Evolutionary conservation across 768 basidiomycete genomes (phyloP).

Genomic region (Lactarius deliciosus): DNA sequence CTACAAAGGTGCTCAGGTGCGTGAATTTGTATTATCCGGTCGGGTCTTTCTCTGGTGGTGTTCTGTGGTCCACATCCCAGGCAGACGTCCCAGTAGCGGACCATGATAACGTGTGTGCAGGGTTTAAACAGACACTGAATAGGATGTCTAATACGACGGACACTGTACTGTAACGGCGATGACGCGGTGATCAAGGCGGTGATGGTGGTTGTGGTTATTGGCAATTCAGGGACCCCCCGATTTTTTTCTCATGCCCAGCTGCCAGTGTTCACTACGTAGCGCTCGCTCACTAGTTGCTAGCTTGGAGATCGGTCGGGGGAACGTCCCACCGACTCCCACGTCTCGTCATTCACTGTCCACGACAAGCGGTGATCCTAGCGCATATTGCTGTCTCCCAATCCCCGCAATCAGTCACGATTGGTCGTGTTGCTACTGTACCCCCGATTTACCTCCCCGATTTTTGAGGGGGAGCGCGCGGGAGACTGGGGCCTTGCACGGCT

Average conservation of each 20-base stretch:
- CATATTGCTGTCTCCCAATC: neutral
- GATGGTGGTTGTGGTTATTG: neutral
- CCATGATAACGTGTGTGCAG: neutral
- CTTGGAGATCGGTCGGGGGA: neutral
- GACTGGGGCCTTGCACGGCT: neutral
- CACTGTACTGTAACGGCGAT: neutral
- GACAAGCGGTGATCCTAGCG: neutral
- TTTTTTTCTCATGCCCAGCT: neutral
- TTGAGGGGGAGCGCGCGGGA: neutral
- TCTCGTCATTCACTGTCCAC: neutral
- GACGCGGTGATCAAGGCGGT: neutral
- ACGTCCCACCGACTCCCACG: neutral
- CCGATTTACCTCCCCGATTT: neutral
- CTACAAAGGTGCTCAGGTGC: neutral
- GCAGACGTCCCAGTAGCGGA: neutral
- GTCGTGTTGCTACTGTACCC: neutral
- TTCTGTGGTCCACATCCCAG: neutral
- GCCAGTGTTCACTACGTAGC: neutral
- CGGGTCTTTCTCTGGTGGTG: neutral
- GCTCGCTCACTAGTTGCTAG: neutral
- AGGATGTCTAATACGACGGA: neutral
- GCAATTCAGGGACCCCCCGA: neutral
- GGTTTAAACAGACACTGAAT: neutral
- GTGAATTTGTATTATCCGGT: neutral
- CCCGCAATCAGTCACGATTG: no score